These are phyloP conservation scores for Berberis vulgaris DNA, from an alignment of 164 flowering plant species.

Conservation along the genomic window DNA sequence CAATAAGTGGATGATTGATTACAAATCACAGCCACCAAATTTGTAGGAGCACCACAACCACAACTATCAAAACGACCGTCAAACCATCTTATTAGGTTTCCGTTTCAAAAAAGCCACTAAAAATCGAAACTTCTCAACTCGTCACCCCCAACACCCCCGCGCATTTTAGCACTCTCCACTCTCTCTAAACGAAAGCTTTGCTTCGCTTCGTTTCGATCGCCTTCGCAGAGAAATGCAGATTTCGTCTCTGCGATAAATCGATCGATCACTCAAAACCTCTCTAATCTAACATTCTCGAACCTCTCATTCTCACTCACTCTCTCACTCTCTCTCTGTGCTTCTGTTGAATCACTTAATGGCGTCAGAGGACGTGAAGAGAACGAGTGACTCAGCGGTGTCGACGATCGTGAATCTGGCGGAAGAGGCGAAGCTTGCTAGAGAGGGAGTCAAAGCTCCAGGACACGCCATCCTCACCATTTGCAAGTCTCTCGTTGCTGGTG, in stretches of 20 bases:
- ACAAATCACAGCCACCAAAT: too few species aligned
- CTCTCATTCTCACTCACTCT: not conserved
- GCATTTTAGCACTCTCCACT: not conserved
- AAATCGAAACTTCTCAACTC: not conserved
- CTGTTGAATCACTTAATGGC: conserved; percentile 30
- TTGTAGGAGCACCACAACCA: too few species aligned
- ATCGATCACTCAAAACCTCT: not conserved
- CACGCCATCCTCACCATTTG: conserved; percentile 50
- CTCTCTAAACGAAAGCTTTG: not conserved
- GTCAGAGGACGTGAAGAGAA: conserved; percentile 53
- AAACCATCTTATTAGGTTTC: conserved; percentile 11
- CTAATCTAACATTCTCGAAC: not conserved
- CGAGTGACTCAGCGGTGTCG: conserved; percentile 69
- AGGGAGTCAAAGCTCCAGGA: conserved; percentile 71
- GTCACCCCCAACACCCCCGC: not conserved
- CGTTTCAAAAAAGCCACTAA: conserved; percentile 1
- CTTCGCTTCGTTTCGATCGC: too few species aligned
- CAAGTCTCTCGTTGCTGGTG: conserved; percentile 93
- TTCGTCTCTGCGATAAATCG: not conserved
- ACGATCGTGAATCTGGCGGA: conserved; percentile 89
- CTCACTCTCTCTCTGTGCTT: not conserved
- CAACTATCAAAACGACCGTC: not conserved
- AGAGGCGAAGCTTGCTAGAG: conserved; percentile 52
- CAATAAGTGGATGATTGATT: too few species aligned
- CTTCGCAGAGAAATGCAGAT: conserved; percentile 9